These are phyloP conservation scores for Solanum pimpinellifolium DNA, from an alignment of 257 asterid species.

Conservation along the genomic window DNA sequence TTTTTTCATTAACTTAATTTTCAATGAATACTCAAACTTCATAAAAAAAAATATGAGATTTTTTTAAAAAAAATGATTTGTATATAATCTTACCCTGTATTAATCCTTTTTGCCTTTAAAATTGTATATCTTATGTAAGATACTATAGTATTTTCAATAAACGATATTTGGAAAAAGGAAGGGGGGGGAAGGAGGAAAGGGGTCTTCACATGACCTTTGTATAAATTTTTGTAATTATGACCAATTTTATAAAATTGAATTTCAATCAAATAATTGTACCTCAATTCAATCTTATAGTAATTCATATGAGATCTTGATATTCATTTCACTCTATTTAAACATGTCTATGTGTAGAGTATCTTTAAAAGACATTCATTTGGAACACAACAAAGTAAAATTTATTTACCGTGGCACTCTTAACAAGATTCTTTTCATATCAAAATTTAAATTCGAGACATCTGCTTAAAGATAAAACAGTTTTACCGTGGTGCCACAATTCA, in stretches of 20 bases:
- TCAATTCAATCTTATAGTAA: neutral
- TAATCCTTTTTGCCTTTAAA: neutral
- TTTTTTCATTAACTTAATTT: neutral
- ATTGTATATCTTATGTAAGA: neutral
- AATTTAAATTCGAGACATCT: rapidly evolving
- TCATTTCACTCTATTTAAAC: neutral
- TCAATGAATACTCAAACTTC: neutral
- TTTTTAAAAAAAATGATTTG: too few relatives aligned
- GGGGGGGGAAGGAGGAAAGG: neutral
- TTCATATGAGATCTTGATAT: too few relatives aligned
- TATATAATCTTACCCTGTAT: too few relatives aligned
- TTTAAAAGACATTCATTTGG: neutral
- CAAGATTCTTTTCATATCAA: too few relatives aligned
- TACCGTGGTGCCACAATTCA: too few relatives aligned
- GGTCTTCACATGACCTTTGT: neutral
- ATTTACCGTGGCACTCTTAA: rapidly evolving
- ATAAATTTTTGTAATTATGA: neutral
- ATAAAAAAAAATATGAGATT: neutral
- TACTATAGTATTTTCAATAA: neutral
- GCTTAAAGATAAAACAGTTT: too few relatives aligned
- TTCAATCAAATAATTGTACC: neutral
- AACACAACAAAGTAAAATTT: too few relatives aligned
- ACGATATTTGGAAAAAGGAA: neutral
- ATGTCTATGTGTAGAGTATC: neutral
- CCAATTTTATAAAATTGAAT: neutral